A percentile compares a stretch with the other conserved stretches of the same genome.
phyloP scores from a whole-genome alignment of 139 green algal genomes.

The Chlorella sorokiniana region DNA sequence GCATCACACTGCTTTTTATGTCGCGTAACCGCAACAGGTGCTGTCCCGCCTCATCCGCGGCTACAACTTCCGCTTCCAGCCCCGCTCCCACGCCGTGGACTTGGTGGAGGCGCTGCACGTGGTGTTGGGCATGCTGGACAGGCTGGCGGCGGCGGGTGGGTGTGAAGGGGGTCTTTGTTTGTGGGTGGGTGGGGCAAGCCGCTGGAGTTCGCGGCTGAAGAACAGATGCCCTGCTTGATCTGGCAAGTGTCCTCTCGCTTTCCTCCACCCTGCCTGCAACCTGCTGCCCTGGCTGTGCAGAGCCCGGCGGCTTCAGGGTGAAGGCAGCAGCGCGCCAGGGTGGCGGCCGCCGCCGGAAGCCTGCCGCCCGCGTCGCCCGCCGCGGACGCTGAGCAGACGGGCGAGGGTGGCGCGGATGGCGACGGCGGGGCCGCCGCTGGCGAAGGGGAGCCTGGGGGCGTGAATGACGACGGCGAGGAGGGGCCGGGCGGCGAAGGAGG shows the following conservation, averaged over 20 bases:
- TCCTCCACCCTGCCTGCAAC: not conserved
- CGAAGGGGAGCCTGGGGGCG: not conserved
- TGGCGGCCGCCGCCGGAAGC: slow-evolving; percentile 8
- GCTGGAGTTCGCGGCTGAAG: too few species aligned
- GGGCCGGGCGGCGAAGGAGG: not conserved
- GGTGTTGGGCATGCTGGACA: slow-evolving; percentile 73
- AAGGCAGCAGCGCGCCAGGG: slow-evolving; percentile 17
- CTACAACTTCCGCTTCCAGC: slow-evolving; percentile 67
- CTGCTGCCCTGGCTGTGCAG: too few species aligned
- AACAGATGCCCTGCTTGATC: not conserved
- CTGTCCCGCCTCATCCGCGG: slow-evolving; percentile 59
- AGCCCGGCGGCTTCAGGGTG: slow-evolving; percentile 45
- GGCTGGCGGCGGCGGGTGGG: slow-evolving; percentile 37
- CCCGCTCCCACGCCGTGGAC: slow-evolving; percentile 58
- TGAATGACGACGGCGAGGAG: not conserved
- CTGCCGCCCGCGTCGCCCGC: not conserved
- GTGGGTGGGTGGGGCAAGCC: too few species aligned
- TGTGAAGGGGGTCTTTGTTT: too few species aligned
- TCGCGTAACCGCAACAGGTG: slow-evolving; percentile 5
- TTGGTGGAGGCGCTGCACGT: slow-evolving; percentile 67
- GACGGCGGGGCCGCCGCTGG: not conserved
- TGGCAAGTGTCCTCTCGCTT: not conserved
- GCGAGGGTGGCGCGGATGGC: not conserved
- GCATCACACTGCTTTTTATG: not conserved
- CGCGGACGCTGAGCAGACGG: not conserved